phyloP scores from a whole-genome alignment of 805 yeast genomes.

The Myxozyma monticola region DNA sequence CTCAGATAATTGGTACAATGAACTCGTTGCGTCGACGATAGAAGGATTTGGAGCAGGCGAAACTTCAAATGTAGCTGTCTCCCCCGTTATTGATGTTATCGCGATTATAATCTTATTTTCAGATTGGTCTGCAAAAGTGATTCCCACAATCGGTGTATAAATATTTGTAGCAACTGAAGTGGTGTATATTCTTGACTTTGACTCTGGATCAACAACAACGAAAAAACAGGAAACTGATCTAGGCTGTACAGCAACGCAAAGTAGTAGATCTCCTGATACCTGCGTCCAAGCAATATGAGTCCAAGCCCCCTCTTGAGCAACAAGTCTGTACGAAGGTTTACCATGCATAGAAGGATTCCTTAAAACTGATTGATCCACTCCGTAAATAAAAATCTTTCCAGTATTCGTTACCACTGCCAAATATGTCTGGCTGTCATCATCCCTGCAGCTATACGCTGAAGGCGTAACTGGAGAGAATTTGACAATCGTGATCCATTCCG shows the following conservation, averaged over 20 bases:
- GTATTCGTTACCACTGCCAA: conserved; percentile 2
- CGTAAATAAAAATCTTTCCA: not conserved
- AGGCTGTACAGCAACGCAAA: not conserved
- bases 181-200: not conserved
- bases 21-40: not conserved
- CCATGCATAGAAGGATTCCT: not conserved
- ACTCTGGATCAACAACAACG: not conserved
- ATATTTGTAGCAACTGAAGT: conserved; percentile 1
- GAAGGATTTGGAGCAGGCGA: not conserved
- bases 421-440: not conserved
- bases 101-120: not conserved
- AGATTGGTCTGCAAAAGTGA: not conserved
- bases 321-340: not conserved
- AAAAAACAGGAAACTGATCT: not conserved
- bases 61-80: not conserved
- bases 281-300: not conserved
- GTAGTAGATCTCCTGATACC: not conserved
- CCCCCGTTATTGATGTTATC: not conserved
- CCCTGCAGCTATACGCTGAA: not conserved
- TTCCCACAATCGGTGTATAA: conserved; percentile 1
- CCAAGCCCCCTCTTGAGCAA: no score
- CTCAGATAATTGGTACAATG: not conserved
- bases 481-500: conserved; percentile 17
- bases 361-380: not conserved
- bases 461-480: conserved; percentile 16